Conservation (phyloP, 163 green algal genomes). For the Volvox carteri region DNA sequence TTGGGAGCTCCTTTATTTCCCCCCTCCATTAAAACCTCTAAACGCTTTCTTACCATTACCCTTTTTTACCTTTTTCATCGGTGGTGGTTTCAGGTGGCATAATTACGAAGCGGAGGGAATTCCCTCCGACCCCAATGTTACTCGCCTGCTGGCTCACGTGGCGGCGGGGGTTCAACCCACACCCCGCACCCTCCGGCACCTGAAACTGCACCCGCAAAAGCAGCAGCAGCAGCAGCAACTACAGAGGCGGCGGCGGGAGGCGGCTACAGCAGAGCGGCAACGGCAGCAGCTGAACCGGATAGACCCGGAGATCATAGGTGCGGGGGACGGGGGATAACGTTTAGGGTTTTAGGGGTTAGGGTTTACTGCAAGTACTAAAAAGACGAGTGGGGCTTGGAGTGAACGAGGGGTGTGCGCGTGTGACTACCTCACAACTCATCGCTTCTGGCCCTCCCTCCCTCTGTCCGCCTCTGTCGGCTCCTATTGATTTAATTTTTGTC, state of each 20-base stretch:
- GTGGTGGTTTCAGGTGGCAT: slow-evolving; percentile 50
- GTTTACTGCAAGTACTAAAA: no score
- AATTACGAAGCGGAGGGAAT: slow-evolving; percentile 28
- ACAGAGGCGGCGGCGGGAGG: neutral
- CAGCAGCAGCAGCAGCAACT: neutral
- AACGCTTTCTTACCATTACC: neutral
- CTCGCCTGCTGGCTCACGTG: neutral
- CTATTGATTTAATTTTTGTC: no score
- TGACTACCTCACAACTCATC: no score
- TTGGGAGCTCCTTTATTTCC: no score
- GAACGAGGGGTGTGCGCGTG: no score
- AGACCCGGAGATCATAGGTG: slow-evolving; percentile 20
- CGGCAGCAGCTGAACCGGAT: neutral
- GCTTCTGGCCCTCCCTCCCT: no score
- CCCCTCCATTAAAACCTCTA: no score
- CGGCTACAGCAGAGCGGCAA: neutral
- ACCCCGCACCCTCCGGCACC: neutral
- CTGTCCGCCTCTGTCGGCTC: no score
- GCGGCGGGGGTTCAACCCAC: neutral
- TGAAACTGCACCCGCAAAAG: neutral
- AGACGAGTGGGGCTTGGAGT: no score
- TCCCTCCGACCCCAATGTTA: slow-evolving; percentile 15
- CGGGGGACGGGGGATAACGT: neutral
- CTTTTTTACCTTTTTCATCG: no score
- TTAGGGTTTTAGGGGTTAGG: neutral